These are phyloP conservation scores for Puccinia hordei DNA, from an alignment of 1,284 basidiomycete species.

Conservation along the genomic window DNA sequence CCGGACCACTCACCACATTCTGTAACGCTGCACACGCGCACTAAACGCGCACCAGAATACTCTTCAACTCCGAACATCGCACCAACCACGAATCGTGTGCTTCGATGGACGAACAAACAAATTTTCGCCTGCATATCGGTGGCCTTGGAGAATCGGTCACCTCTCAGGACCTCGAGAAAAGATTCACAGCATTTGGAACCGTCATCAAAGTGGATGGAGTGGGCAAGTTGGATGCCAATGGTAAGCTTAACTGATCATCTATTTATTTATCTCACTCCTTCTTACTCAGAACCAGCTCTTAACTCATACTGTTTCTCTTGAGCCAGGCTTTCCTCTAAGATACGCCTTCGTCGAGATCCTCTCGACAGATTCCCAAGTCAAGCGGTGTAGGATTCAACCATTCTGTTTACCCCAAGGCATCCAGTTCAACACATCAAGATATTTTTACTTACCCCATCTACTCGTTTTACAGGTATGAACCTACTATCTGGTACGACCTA, in stretches of 20 bases:
- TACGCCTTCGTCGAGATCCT: conserved; percentile 75
- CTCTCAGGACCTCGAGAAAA: conserved; percentile 65
- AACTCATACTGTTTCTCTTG: too few species aligned
- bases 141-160: conserved; percentile 71
- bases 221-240: conserved; percentile 68
- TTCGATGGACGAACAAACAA: conserved; percentile 1
- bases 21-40: too few species aligned
- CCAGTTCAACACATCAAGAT: conserved; percentile 45
- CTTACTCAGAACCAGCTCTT: too few species aligned
- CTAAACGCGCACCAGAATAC: too few species aligned
- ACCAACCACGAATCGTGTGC: too few species aligned
- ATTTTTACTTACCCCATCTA: conserved; percentile 42
- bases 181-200: conserved; percentile 69
- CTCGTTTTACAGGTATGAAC: conserved; percentile 66
- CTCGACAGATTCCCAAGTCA: conserved; percentile 66
- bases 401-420: neutral
- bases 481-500: conserved; percentile 74
- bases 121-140: conserved; percentile 68
- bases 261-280: neutral
- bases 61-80: too few species aligned
- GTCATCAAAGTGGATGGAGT: conserved; percentile 72
- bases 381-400: conserved; percentile 66
- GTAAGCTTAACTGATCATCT: conserved; percentile 58
- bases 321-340: conserved; percentile 64
- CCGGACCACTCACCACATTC: too few species aligned